Evolutionary conservation across 371 early-diverging fungal species (phyloP).

Genomic region (Basidiobolus heterosporus): DNA sequence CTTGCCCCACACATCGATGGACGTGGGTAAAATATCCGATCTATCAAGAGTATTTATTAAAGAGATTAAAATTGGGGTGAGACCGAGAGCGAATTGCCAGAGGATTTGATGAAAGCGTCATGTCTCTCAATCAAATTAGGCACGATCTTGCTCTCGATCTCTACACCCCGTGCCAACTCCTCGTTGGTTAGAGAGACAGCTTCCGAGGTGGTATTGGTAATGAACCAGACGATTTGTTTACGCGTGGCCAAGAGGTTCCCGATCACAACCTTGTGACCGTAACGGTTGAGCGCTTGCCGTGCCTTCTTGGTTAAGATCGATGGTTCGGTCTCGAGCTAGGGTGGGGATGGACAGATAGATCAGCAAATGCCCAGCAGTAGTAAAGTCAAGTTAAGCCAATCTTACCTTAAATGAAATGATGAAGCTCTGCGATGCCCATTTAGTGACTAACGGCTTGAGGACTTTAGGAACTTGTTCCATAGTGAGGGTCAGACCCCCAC

Average conservation of each 20-base stretch:
- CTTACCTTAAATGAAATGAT: slow-evolving; percentile 89
- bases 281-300: slow-evolving; percentile 54
- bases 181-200: slow-evolving; percentile 44
- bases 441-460: slow-evolving; percentile 73
- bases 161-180: slow-evolving; percentile 27
- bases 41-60: too few species aligned
- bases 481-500: slow-evolving; percentile 61
- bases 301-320: slow-evolving; percentile 66
- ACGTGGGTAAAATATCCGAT: too few species aligned
- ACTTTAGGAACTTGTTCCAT: slow-evolving; percentile 95
- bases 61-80: too few species aligned
- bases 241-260: slow-evolving; percentile 82
- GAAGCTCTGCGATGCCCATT: slow-evolving; percentile 74
- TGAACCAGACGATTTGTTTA: slow-evolving; percentile 65
- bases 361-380: background rate
- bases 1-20: too few species aligned
- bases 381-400: background rate
- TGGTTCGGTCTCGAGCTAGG: slow-evolving; percentile 87
- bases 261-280: slow-evolving; percentile 94
- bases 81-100: too few species aligned
- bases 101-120: slow-evolving; percentile 29
- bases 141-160: slow-evolving; percentile 78
- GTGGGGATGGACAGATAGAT: background rate
- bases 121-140: slow-evolving; percentile 57
- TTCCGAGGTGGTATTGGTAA: slow-evolving; percentile 32